Conservation (phyloP, 2,329 filamentous ascomycete species). For the Stachybotrys echinatus region DNA sequence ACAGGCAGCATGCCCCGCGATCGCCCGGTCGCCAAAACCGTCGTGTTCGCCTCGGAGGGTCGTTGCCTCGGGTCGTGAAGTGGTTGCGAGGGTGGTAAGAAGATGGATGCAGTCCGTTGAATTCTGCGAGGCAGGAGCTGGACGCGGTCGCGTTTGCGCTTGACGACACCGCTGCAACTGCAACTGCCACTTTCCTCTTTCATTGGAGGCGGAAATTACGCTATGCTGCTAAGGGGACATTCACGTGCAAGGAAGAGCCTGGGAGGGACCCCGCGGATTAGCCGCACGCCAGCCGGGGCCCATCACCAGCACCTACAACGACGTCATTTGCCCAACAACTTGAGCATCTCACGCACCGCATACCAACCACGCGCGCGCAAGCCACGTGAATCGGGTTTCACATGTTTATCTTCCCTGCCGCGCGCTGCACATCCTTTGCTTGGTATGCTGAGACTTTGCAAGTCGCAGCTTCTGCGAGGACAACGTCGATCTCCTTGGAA, state of each 20-base stretch:
- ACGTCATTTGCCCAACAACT: background rate
- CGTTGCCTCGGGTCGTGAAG: background rate
- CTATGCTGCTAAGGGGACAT: background rate
- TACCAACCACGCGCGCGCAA: too few relatives aligned
- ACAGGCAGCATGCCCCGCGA: background rate
- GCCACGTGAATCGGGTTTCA: too few relatives aligned
- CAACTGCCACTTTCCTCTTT: conserved; percentile 3
- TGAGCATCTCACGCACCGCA: background rate
- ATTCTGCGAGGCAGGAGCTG: background rate
- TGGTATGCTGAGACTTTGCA: too few relatives aligned
- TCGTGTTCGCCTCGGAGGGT: background rate
- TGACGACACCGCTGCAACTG: background rate
- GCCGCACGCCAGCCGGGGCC: background rate
- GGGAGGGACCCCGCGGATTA: background rate
- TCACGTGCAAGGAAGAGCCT: background rate
- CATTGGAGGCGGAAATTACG: conserved; percentile 7
- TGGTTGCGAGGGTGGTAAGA: background rate
- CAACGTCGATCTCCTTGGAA: too few relatives aligned
- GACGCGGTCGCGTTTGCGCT: conserved; percentile 7
- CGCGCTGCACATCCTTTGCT: too few relatives aligned
- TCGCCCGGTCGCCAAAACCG: background rate
- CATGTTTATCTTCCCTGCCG: too few relatives aligned
- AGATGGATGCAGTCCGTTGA: background rate
- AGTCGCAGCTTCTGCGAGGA: too few relatives aligned
- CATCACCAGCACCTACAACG: background rate